Base-by-base conservation (phyloP, 2,329 filamentous ascomycete species). In the Penicillium griseofulvum region DNA sequence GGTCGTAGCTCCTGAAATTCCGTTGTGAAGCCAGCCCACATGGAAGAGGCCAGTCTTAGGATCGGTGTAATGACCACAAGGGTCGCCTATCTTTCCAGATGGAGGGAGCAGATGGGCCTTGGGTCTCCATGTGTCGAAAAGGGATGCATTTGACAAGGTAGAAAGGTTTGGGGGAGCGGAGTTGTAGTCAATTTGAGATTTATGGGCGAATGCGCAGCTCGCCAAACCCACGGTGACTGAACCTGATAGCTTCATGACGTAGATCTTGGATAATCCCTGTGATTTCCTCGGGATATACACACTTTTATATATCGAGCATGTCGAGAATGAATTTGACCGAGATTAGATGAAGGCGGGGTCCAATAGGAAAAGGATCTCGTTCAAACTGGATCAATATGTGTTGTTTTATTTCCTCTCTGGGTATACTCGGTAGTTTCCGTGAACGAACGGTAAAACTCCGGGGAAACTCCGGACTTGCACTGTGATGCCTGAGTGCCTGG, bases 51-150 rank as follows among this genome's bases (percentile, higher is more conserved):
- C 61, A 10, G 61, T 62, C 37, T 54, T 43, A 4, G 61, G 57
- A 37, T 63, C 61, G 14, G 49, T 62, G 22, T 63, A 63, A 8
- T 63, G 59, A 38, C 38, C 46, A 34, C 61, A 63, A 3, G 61
- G 61, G 33, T 63, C 61, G 33, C 61, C 61, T 26, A 60, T 56
- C 22, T 59, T 57, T 19, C 61, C 61, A 5, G 49, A 45, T 5
- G 58, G 57, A 10, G 61, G 61, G 4, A 63, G 58, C 8, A 62
- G 42, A 24, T 63, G 61, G 17, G 56, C 54, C 11, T 45, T 50
- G 22, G 61, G 61, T 44, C 61, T 58, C 61, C 61, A 63, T n/a
- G 60, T 57, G 5, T 63, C 43, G 36, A 57, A 63, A 11, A 63
- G 44, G 2, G 59, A 54, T 36, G 44, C 48, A 29, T 54, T 55